A percentile compares a stretch with the other conserved stretches of the same genome.
Conservation (phyloP, 2,329 filamentous ascomycete species). For the Aspergillus niger region DNA sequence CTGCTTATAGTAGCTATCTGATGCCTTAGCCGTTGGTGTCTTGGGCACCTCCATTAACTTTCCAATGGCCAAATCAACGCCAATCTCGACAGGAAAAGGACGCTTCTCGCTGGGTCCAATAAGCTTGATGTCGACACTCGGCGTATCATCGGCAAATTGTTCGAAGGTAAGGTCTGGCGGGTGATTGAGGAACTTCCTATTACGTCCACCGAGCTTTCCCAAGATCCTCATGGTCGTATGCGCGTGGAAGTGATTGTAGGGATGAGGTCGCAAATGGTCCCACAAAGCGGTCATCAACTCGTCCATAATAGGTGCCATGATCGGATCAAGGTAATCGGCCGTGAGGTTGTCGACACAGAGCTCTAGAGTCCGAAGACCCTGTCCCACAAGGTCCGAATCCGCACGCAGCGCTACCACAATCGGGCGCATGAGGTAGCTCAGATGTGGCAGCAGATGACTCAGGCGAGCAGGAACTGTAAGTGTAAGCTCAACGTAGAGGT, state of each 20-base stretch:
- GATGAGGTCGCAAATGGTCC: conserved; percentile 89
- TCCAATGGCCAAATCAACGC: conserved; percentile 83
- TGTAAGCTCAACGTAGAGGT: conserved; percentile 95
- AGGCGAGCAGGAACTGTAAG: conserved; percentile 92
- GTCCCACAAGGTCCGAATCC: conserved; percentile 89
- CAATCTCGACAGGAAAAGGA: conserved; percentile 82
- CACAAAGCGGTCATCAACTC: conserved; percentile 97
- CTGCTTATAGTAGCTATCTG: conserved; percentile 87
- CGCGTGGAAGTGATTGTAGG: conserved; percentile 95
- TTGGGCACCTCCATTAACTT: conserved; percentile 83
- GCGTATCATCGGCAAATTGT: conserved; percentile 80
- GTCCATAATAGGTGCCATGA: conserved; percentile 98
- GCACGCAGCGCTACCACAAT: conserved; percentile 92
- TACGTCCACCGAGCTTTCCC: conserved; percentile 92
- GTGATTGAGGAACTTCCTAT: conserved; percentile 91
- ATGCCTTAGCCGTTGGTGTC: conserved; percentile 55
- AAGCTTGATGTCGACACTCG: conserved; percentile 85
- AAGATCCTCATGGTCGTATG: conserved; percentile 98
- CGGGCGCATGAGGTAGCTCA: conserved; percentile 95
- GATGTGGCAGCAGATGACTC: conserved; percentile 90
- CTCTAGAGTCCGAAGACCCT: conserved; percentile 89
- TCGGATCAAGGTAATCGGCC: conserved; percentile 94
- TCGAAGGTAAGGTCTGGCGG: conserved; percentile 82
- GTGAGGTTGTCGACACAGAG: conserved; percentile 98
- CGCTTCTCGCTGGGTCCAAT: conserved; percentile 87